Conservation (phyloP, 176 grass and related monocot genomes). For the Avena insularis region DNA sequence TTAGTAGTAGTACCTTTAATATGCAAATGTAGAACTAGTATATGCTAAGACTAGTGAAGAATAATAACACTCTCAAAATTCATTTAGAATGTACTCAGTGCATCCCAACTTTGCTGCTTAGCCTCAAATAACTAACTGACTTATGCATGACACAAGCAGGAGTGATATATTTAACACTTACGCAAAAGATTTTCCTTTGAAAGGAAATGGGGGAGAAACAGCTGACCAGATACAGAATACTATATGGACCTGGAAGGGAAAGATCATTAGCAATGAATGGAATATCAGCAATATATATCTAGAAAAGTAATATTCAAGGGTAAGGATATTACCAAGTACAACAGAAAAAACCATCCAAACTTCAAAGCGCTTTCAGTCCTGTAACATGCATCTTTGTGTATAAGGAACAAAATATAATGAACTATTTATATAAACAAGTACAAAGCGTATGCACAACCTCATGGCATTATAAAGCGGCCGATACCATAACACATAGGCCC, state of each 20-base stretch:
- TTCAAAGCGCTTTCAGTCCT: slow-evolving; percentile 97
- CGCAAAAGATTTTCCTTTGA: slow-evolving; percentile 99
- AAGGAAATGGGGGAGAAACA: slow-evolving; percentile 89
- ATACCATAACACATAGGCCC: slow-evolving; percentile 93
- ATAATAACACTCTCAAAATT: neutral
- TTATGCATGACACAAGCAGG: slow-evolving; percentile 1
- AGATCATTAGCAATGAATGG: slow-evolving; percentile 28
- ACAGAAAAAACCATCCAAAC: slow-evolving; percentile 95
- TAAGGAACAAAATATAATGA: slow-evolving; percentile 32
- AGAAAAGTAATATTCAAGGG: slow-evolving; percentile 4
- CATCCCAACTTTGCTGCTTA: neutral
- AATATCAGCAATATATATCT: slow-evolving; percentile 20
- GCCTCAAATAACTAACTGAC: slow-evolving; percentile 31
- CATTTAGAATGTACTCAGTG: neutral
- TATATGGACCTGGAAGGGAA: slow-evolving; percentile 82
- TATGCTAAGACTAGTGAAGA: neutral
- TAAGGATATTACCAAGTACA: slow-evolving; percentile 72
- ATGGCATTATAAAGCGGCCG: slow-evolving; percentile 95
- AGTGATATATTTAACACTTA: slow-evolving; percentile 63
- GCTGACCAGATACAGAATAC: slow-evolving; percentile 86
- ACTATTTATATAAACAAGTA: slow-evolving; percentile 13
- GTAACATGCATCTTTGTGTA: slow-evolving; percentile 39
- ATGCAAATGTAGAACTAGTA: neutral
- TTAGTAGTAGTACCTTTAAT: neutral
- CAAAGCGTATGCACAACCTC: slow-evolving; percentile 58